Conservation (phyloP, 805 yeast species). For the Candida railenensis region DNA sequence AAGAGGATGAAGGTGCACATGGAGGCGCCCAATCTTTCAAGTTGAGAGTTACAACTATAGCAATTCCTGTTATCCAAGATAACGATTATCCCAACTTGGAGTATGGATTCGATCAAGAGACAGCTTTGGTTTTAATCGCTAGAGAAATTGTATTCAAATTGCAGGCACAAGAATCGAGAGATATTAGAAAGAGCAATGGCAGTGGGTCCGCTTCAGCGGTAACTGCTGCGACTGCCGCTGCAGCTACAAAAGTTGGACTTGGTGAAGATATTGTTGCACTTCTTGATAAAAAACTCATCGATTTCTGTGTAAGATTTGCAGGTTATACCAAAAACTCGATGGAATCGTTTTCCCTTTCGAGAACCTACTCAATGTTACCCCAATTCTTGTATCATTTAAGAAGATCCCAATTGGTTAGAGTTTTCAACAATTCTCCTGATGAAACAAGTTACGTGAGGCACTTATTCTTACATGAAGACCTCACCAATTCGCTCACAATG, state of each 20-base stretch:
- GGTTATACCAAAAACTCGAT: constrained; percentile 47
- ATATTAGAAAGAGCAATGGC: constrained; percentile 12
- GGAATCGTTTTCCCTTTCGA: constrained; percentile 49
- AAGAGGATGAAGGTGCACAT: neutral
- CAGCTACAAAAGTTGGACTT: constrained; percentile 13
- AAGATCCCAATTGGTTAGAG: constrained; percentile 63
- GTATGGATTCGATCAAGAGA: constrained; percentile 64
- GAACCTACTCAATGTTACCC: constrained; percentile 54
- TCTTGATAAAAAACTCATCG: constrained; percentile 32
- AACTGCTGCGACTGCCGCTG: constrained; percentile 16
- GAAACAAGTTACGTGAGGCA: constrained; percentile 68
- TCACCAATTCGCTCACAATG: constrained; percentile 60
- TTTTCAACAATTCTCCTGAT: constrained; percentile 71
- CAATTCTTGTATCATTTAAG: constrained; percentile 68
- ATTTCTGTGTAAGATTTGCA: constrained; percentile 35
- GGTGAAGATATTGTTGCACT: constrained; percentile 45
- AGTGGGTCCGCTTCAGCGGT: constrained; percentile 11
- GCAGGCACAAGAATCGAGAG: constrained; percentile 16
- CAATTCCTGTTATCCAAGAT: constrained; percentile 41
- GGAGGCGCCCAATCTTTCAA: neutral
- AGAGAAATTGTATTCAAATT: constrained; percentile 50
- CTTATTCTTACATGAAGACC: constrained; percentile 60
- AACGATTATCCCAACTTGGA: constrained; percentile 42
- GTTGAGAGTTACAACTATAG: constrained; percentile 54
- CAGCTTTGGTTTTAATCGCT: constrained; percentile 61